phyloP scores from a whole-genome alignment of 148 eudicot genomes.

The Spergularia bocconei region DNA sequence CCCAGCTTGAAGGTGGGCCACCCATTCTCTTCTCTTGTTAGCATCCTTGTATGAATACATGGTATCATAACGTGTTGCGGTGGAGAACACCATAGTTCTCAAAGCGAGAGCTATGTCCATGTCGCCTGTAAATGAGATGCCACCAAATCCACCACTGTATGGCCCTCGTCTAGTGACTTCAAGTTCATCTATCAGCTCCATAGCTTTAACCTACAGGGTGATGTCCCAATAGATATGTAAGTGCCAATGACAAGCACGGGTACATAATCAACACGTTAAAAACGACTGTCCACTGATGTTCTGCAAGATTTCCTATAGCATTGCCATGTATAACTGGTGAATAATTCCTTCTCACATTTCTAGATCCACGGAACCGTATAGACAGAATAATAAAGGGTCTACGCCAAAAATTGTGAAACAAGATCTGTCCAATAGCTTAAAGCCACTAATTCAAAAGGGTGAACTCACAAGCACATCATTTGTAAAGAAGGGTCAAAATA shows the following conservation, averaged over 20 bases:
- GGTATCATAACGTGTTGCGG: conserved; percentile 66
- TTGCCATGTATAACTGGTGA: not conserved
- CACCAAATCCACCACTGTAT: conserved; percentile 97
- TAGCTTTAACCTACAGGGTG: conserved; percentile 77
- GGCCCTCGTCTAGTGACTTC: conserved; percentile 96
- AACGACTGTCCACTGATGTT: not conserved
- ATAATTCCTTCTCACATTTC: not conserved
- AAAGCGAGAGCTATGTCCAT: conserved; percentile 96
- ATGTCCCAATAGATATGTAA: conserved; percentile 3
- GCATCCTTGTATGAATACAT: conserved; percentile 80
- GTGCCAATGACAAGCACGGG: not conserved
- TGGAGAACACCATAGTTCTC: conserved; percentile 92
- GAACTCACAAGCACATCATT: not conserved
- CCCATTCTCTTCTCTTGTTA: conserved; percentile 71
- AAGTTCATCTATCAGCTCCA: conserved; percentile 92
- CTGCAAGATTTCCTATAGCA: not conserved
- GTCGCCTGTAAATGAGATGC: conserved; percentile 93
- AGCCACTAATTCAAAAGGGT: not conserved
- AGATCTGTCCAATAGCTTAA: not conserved
- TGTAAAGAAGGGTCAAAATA: not conserved
- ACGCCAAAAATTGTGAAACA: not conserved
- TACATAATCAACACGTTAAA: not conserved
- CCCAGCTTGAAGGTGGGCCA: conserved; percentile 95
- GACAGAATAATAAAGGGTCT: not conserved
- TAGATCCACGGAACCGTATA: not conserved